Base-by-base conservation (phyloP, 768 basidiomycete genomes). In the Paxillus ammoniavirescens region DNA sequence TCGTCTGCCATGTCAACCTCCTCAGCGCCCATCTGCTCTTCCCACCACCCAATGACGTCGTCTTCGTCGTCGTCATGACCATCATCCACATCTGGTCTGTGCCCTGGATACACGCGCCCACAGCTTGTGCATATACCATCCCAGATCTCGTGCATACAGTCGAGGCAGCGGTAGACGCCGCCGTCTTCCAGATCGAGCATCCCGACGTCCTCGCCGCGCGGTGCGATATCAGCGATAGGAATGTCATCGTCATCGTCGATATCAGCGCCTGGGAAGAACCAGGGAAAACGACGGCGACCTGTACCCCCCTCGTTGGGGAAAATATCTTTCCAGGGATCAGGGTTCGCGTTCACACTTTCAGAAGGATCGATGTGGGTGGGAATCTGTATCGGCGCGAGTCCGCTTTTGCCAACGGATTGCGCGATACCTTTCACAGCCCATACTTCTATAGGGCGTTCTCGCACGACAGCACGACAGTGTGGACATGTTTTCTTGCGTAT, bases 131-230 rank as follows among this genome's bases (percentile, higher is more conserved):
- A 93, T 18, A 76, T 64, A 1, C 86, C 87, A 55, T 76, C 82
- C 80, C 78, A 82, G 55, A 93, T 87, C 70, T 93, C 91, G 62
- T 91, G 83, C 76, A 84, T 78, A 58, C 89, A 92, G 41, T 84
- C 83, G 14, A 82, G 62, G 65, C 91, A 93, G 15, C 90, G 79
- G 62, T 82, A 86, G n/a, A 92, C 76, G 1, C 84, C 86, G 10
- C 84, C 87, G 54, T 91, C 90, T 58, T 90, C 88, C 8, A 73
- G 75, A 62, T 92, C 90, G 33, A 79, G 78, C 74, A 87, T 81
- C 0, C 89, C 88, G 59, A 84, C 70, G 26, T 77, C 72, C 40
- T 77, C 50, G 61, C 70, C 60, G 63, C 62, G 60, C 60, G 47
- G 62, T 4, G 49, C 53, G 15, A 57, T 21, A 47, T 54, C 55